A percentile compares a stretch with the other conserved stretches of the same genome.
These are phyloP conservation scores for Trichoderma sp. DNA, from an alignment of 2,329 filamentous ascomycete genomes.

Conservation along the genomic window DNA sequence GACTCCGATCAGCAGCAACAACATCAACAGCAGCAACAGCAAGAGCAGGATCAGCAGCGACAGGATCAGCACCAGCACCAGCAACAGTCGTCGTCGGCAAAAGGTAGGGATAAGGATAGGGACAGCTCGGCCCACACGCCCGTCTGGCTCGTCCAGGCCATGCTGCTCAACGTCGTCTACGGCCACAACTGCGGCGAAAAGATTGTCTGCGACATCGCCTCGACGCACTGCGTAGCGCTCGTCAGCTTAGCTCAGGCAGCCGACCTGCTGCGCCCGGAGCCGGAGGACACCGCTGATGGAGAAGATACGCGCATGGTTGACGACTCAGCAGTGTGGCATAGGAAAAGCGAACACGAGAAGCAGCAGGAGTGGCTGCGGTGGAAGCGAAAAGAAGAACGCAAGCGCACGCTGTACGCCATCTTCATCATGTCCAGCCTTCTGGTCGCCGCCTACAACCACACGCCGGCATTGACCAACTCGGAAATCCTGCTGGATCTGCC, in stretches of 20 bases:
- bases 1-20: conserved; percentile 45
- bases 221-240: conserved; percentile 85
- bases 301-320: conserved; percentile 63
- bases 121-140: conserved; percentile 75
- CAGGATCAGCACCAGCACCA: conserved; percentile 30
- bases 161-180: conserved; percentile 94
- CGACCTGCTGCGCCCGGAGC: conserved; percentile 58
- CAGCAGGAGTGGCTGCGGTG: conserved; percentile 74
- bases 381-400: conserved; percentile 87
- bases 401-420: conserved; percentile 87
- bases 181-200: conserved; percentile 94
- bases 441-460: conserved; percentile 90
- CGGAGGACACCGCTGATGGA: conserved; percentile 38
- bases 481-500: conserved; percentile 88
- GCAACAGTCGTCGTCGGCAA: conserved; percentile 33
- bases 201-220: conserved; percentile 85
- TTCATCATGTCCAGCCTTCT: conserved; percentile 90
- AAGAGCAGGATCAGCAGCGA: conserved; percentile 40
- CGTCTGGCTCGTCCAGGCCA: conserved; percentile 93
- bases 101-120: conserved; percentile 57
- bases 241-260: conserved; percentile 89
- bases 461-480: conserved; percentile 88
- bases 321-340: conserved; percentile 50
- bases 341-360: conserved; percentile 55
- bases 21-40: conserved; percentile 28